Percentiles rank a stretch among this genome's conserved stretches.
Conservation (phyloP, 148 eudicot species). For the Fagopyrum homotropicum region DNA sequence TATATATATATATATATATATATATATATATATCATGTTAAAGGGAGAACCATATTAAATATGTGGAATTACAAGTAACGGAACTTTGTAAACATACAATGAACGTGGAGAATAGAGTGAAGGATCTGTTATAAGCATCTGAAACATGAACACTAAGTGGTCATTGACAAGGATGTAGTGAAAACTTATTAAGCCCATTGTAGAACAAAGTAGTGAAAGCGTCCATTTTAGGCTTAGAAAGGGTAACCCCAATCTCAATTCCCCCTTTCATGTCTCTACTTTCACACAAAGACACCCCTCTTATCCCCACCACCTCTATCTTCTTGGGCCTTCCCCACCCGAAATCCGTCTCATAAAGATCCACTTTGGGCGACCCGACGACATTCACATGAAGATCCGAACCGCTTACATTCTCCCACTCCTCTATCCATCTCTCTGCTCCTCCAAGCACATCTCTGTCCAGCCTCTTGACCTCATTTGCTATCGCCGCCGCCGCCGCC, state of each 20-base stretch:
- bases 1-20: too few relatives aligned
- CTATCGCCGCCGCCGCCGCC: constrained; percentile 38
- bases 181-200: not conserved
- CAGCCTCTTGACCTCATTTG: constrained; percentile 23
- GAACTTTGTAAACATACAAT: too few relatives aligned
- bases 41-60: too few relatives aligned
- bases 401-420: constrained; percentile 23
- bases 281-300: constrained; percentile 33
- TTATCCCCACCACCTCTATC: constrained; percentile 34
- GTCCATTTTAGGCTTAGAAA: constrained; percentile 28
- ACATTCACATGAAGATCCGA: constrained; percentile 30
- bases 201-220: constrained; percentile 12
- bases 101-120: too few relatives aligned
- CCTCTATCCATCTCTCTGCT: constrained; percentile 32
- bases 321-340: constrained; percentile 50
- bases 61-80: too few relatives aligned
- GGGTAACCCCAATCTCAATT: constrained; percentile 43
- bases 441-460: constrained; percentile 27
- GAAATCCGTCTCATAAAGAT: constrained; percentile 41
- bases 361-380: constrained; percentile 51
- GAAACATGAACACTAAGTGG: too few relatives aligned
- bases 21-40: too few relatives aligned
- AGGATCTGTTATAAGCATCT: too few relatives aligned
- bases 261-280: constrained; percentile 38
- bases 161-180: not conserved